Evolutionary conservation across 2,329 filamentous ascomycete genomes (phyloP).

Genomic region (Pseudogymnoascus sp.): DNA sequence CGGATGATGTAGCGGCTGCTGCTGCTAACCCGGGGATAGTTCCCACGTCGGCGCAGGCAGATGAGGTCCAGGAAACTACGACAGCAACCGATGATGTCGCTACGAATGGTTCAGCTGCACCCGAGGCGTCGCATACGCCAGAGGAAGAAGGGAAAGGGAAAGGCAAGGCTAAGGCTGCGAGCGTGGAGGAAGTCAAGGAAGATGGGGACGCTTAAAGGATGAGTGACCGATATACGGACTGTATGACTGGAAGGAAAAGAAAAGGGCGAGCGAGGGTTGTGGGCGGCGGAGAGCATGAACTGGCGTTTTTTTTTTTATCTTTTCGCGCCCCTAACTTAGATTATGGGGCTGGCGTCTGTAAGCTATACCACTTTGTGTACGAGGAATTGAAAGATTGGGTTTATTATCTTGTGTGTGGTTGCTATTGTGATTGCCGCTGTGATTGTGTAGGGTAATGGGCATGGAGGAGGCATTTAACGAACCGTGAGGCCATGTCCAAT

Average conservation of each 20-base stretch:
- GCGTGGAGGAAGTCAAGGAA: not conserved
- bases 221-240: not conserved
- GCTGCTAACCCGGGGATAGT: not conserved
- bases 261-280: not conserved
- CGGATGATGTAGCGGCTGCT: not conserved
- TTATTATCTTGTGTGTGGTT: not conserved
- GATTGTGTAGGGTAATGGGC: no score
- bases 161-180: not conserved
- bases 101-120: not conserved
- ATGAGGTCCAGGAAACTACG: not conserved
- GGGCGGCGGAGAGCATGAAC: not conserved
- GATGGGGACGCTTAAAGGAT: not conserved
- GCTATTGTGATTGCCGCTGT: not conserved
- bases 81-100: not conserved
- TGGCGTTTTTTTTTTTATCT: conserved; percentile 4
- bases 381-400: conserved; percentile 6
- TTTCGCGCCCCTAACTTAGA: conserved; percentile 1
- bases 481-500: not conserved
- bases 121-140: not conserved
- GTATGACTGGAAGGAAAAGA: conserved; percentile 3
- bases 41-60: not conserved
- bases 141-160: not conserved
- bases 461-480: not conserved
- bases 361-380: conserved; percentile 8
- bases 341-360: conserved; percentile 7